phyloP scores from a whole-genome alignment of 352 stramenopile genomes.

The Blastocystis hominis region DNA sequence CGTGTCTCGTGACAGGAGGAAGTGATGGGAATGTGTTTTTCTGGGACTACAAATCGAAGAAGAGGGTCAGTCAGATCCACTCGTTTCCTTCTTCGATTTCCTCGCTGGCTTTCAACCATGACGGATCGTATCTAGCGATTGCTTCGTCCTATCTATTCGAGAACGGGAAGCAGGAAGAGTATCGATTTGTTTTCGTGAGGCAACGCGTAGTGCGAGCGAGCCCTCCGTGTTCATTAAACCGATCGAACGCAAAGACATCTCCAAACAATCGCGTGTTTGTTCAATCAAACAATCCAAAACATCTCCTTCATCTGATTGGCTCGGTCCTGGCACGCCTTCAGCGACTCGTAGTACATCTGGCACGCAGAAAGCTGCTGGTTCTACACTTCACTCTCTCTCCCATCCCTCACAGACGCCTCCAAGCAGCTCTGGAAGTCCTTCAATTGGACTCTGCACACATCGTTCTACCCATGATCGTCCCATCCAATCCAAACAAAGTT shows the following conservation, averaged over 20 bases:
- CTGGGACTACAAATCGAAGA: conserved; percentile 76
- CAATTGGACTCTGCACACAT: not conserved
- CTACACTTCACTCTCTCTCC: not conserved
- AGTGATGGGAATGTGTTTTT: conserved; percentile 72
- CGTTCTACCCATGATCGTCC: not conserved
- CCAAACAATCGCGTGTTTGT: not conserved
- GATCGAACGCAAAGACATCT: not conserved
- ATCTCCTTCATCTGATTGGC: not conserved
- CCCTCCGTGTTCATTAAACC: not conserved
- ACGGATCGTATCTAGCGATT: conserved; percentile 72
- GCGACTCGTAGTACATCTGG: conserved; percentile 38
- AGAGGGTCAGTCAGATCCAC: conserved; percentile 70
- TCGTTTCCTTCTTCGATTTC: conserved; percentile 63
- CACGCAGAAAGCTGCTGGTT: conserved; percentile 33
- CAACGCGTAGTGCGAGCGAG: not conserved
- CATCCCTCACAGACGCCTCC: not conserved
- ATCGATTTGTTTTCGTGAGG: not conserved
- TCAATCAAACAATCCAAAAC: not conserved
- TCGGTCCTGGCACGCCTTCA: conserved; percentile 16
- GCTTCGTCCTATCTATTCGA: conserved; percentile 76
- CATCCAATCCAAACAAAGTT: not conserved
- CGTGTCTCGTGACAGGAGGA: conserved; percentile 72
- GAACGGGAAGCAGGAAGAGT: conserved; percentile 71
- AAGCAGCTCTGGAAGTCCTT: conserved; percentile 41
- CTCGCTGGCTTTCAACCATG: conserved; percentile 73